Conservation (phyloP, 257 asterid species). For the Capsicum pubescens region DNA sequence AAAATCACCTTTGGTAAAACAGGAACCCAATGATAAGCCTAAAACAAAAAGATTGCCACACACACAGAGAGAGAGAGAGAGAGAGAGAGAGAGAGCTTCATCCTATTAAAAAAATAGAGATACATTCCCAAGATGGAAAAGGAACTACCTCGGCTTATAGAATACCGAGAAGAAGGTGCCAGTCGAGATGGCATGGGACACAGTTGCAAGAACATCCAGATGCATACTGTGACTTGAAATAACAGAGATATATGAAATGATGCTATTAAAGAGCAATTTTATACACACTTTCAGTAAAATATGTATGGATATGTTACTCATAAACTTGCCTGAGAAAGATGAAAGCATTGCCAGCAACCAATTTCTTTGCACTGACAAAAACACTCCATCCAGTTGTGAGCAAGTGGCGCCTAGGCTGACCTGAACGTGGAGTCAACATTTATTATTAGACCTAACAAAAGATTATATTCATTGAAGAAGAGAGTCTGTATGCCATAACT, state of each 20-base stretch:
- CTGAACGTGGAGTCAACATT: conserved; percentile 46
- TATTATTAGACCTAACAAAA: background rate
- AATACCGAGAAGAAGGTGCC: conserved; percentile 87
- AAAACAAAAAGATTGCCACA: background rate
- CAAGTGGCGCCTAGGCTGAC: conserved; percentile 99
- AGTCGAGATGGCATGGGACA: conserved; percentile 88
- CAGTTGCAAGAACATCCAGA: conserved; percentile 98
- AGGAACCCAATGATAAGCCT: background rate
- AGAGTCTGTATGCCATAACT: background rate
- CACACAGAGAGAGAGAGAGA: too few species aligned
- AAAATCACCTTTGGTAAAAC: background rate
- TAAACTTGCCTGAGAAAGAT: conserved; percentile 80
- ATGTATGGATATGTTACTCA: conserved; percentile 19
- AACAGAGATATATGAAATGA: conserved; percentile 44
- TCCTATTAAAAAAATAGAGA: background rate
- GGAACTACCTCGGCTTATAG: conserved; percentile 86
- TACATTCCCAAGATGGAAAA: background rate
- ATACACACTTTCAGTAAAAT: background rate
- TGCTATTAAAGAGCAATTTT: conserved; percentile 1
- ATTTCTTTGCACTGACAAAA: conserved; percentile 92
- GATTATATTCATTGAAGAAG: background rate
- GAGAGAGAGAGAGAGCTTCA: background rate
- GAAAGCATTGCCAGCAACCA: conserved; percentile 97
- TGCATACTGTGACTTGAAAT: conserved; percentile 99
- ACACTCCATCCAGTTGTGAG: conserved; percentile 99